Evolutionary conservation across 768 basidiomycete genomes (phyloP).

Genomic region (Phylloporus rhodoxanthus): DNA sequence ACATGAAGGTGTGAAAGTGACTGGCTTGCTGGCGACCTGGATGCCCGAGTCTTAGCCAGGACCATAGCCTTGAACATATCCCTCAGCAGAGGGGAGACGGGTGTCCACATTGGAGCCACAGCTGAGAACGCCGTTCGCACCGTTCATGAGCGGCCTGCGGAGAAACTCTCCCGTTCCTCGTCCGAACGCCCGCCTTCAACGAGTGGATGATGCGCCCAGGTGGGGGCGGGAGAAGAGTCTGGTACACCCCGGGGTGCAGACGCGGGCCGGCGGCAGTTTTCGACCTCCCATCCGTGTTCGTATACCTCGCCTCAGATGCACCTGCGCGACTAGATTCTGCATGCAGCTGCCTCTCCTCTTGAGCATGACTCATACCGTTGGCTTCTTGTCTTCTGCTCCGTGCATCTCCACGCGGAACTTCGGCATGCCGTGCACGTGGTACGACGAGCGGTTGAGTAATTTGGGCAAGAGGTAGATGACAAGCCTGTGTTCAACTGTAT

Average conservation of each 20-base stretch:
- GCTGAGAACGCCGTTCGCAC: slow-evolving; percentile 3
- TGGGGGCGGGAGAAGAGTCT: slow-evolving; percentile 21
- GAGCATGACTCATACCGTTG: slow-evolving; percentile 4
- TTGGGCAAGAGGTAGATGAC: too few species aligned
- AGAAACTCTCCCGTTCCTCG: slow-evolving; percentile 23
- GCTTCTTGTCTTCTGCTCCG: slow-evolving; percentile 15
- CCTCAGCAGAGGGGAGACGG: slow-evolving; percentile 31
- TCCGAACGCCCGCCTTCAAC: slow-evolving; percentile 28
- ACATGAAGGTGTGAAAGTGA: too few species aligned
- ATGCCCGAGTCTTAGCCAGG: slow-evolving; percentile 30
- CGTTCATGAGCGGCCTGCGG: slow-evolving; percentile 9
- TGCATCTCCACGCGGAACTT: slow-evolving; percentile 20
- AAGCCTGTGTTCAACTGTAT: slow-evolving; percentile 10
- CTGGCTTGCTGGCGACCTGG: too few species aligned
- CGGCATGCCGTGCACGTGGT: slow-evolving; percentile 20
- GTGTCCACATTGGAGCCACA: too few species aligned
- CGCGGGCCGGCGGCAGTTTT: slow-evolving; percentile 32
- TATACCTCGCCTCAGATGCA: slow-evolving; percentile 5
- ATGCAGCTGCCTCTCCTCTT: slow-evolving; percentile 13
- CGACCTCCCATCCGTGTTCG: too few species aligned
- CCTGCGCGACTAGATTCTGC: slow-evolving; percentile 10
- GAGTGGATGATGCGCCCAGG: too few species aligned
- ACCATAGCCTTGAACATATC: slow-evolving; percentile 33
- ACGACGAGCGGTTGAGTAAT: slow-evolving; percentile 10
- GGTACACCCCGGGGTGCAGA: slow-evolving; percentile 29